Evolutionary conservation across 2,329 filamentous ascomycete genomes (phyloP), one percentile per base, ranked within the genome.

Genomic region (Stachybotrys chartarum): DNA sequence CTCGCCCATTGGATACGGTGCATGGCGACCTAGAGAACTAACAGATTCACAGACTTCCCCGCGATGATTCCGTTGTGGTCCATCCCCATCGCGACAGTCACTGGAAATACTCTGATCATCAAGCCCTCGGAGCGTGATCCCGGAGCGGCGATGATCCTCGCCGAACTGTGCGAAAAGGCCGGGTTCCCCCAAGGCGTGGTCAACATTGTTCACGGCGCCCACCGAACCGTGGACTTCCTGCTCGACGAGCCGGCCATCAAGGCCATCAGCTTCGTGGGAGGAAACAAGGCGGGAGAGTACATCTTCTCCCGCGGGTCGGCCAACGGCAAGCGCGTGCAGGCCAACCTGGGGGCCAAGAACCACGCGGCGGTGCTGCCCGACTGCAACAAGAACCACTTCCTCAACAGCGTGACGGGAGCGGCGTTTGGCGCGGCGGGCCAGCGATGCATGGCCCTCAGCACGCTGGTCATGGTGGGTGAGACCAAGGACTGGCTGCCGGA

Each of bases 11-110:
- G 17, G 17, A 16, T 48, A 10, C 5, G 2, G 24, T 30, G n/a
- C n/a, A 18, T 24, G 24, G 24, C 24, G 24, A 24, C 24, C 24
- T 24, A 24, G 24, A 42, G 11, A 51, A 35, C 58, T 63, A 55
- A 64, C 50, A n/a, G 6, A 3, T 31, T 35, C n/a, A 3, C 58
- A 90, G 86, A 94, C 78, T 94, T 94, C 75, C 90, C 90, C 48
- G 90, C 90, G 64, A 95, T 95, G 90, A 94, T 95, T 70, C 90
- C 90, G 4, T 80, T 95, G n/a, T 95, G 90, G 90, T 91, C 83
- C 58, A 91, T 95, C 59, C 90, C 90, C 45, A 88, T 94, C 63
- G 90, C 90, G 50, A 90, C 89, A 48, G 83, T 92, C 31, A 91
- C 88, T 17, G 90, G 90, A 53, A 95, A 95, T 77, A 92, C 88